Base-by-base conservation (phyloP, 352 stramenopile genomes). In the Blastocystis sp. region DNA sequence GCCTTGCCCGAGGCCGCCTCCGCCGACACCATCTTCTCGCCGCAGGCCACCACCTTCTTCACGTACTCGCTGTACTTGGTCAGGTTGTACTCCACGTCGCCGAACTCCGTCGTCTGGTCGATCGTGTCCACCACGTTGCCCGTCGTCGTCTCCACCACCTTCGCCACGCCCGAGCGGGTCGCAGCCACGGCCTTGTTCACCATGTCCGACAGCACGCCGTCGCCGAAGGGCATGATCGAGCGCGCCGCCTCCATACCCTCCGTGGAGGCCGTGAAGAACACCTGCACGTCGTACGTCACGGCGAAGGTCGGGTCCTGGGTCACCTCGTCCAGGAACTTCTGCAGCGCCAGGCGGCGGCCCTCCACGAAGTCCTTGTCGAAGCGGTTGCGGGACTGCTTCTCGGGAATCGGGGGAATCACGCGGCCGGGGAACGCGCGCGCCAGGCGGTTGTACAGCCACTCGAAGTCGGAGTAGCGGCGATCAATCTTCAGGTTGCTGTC, bases 291-390 rank as follows among this genome's bases (percentile, higher is more conserved):
- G 48, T 87, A 87, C 0, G 76, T 87, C 60, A 70, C 60, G 9
- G 64, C 76, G 45, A 87, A 76, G 21, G 48, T 74, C 19, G 76
- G 76, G 42, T 87, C 76, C 19, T 40, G 40, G 17, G 64, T 87
- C 19, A 87, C 76, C 64, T 87, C 76, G 40, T 87, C 64, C n/a
- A 87, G 24, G 64, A 87, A 87, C 61, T 87, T 87, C 64, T 87
- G 76, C 40, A 87, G 76, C 24, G n/a, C 76, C 64, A 87, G 64
- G 60, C 60, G 64, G 60, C 76, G 60, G 38, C 76, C 76, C 64
- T 87, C 76, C 17, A 87, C 76, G 60, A 87, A 87, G 64, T 87
- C 76, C 76, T 87, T 87, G 48, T 70, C 76, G 45, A 87, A 87
- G 17, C 76, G 60, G 76, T 87, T 87, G 43, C 76, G 76, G 11